Evolutionary conservation across 345 rosid genomes (phyloP).

Genomic region (Arabidopsis arenosa): DNA sequence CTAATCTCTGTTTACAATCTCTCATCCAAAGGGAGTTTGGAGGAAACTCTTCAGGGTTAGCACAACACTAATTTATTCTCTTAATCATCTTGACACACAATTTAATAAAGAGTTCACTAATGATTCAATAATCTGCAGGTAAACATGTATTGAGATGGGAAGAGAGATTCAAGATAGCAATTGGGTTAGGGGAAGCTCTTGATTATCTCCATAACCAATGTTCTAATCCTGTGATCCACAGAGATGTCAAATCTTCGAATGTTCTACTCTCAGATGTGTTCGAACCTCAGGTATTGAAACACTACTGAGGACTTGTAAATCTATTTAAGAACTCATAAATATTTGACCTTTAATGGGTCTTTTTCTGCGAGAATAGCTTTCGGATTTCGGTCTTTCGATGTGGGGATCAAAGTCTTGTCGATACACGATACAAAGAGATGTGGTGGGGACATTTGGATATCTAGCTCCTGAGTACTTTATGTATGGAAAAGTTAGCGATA

Average conservation of each 20-base stretch:
- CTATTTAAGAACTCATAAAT: background rate
- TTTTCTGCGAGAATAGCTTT: conserved; percentile 52
- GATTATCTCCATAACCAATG: conserved; percentile 68
- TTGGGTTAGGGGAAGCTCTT: conserved; percentile 77
- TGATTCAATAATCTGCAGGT: conserved; percentile 34
- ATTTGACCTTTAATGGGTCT: background rate
- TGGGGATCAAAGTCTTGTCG: conserved; percentile 75
- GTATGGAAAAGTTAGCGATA: conserved; percentile 93
- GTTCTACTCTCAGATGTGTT: conserved; percentile 78
- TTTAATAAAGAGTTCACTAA: background rate
- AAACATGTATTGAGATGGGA: conserved; percentile 64
- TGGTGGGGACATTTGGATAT: conserved; percentile 96
- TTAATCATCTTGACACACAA: conserved; percentile 3
- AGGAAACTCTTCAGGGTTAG: conserved; percentile 75
- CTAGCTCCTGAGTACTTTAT: conserved; percentile 98
- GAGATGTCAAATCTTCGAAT: conserved; percentile 92
- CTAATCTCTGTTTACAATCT: conserved; percentile 79
- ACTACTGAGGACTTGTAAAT: background rate
- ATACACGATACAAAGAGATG: conserved; percentile 62
- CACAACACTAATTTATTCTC: background rate
- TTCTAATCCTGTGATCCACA: conserved; percentile 79
- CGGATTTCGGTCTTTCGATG: conserved; percentile 91
- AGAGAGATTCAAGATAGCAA: conserved; percentile 62
- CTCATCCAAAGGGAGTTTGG: conserved; percentile 77
- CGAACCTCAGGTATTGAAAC: conserved; percentile 71